Evolutionary conservation across 1,139 yeast genomes (phyloP).

Genomic region (Yamadazyma oceani): DNA sequence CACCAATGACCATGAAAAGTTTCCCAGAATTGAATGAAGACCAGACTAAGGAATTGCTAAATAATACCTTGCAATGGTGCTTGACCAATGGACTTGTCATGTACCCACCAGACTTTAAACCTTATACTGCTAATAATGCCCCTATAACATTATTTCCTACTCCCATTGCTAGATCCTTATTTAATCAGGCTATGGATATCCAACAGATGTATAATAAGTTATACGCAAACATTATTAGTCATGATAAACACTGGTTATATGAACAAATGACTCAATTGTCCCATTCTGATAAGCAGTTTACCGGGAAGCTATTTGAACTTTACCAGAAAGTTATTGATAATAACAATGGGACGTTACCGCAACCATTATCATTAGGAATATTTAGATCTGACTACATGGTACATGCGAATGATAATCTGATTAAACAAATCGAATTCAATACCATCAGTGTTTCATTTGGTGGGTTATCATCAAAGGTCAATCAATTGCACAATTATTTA

Average conservation of each 20-base stretch:
- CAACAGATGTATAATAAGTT: constrained; percentile 71
- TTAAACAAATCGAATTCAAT: constrained; percentile 94
- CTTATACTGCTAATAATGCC: constrained; percentile 58
- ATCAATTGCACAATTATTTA: constrained; percentile 68
- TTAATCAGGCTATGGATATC: constrained; percentile 64
- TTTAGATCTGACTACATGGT: constrained; percentile 91
- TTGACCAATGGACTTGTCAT: constrained; percentile 76
- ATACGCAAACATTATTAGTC: constrained; percentile 64
- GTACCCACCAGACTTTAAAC: constrained; percentile 60
- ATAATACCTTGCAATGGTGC: constrained; percentile 70
- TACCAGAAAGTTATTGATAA: constrained; percentile 46
- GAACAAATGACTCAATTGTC: constrained; percentile 56
- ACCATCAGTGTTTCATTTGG: constrained; percentile 96
- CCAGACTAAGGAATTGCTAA: constrained; percentile 30
- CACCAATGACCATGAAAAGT: constrained; percentile 15
- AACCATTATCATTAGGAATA: constrained; percentile 75
- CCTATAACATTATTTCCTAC: constrained; percentile 92
- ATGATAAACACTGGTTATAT: constrained; percentile 58
- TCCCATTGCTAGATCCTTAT: constrained; percentile 71
- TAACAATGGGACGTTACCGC: constrained; percentile 50
- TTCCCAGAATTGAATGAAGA: constrained; percentile 34
- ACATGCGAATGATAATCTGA: constrained; percentile 45
- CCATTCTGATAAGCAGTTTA: constrained; percentile 68
- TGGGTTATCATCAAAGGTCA: constrained; percentile 79
- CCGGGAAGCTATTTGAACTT: constrained; percentile 71